These are phyloP conservation scores for Podaxis mareebaensis DNA, from an alignment of 768 basidiomycete genomes.

Conservation along the genomic window DNA sequence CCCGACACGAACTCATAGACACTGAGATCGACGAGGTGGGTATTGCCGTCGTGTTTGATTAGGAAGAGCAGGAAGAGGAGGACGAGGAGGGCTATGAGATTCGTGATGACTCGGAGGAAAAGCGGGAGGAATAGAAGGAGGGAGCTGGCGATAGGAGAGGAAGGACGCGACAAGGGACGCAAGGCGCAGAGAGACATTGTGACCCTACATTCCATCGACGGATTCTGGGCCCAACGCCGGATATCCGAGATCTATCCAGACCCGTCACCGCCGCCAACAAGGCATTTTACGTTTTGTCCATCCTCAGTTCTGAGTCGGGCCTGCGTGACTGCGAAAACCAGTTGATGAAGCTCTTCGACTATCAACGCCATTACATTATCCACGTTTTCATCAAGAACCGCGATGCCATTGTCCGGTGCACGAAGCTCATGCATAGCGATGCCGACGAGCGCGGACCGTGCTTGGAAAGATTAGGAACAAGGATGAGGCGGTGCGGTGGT, in stretches of 20 bases:
- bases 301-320: conserved; percentile 22
- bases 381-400: conserved; percentile 92
- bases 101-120: conserved; percentile 76
- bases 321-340: conserved; percentile 21
- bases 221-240: conserved; percentile 97
- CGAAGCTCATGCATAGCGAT: conserved; percentile 38
- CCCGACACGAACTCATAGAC: conserved; percentile 77
- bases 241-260: conserved; percentile 91
- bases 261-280: conserved; percentile 91
- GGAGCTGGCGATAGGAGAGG: conserved; percentile 56
- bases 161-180: conserved; percentile 43
- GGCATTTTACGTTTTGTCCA: conserved; percentile 72
- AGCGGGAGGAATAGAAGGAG: conserved; percentile 63
- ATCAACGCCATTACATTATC: conserved; percentile 86
- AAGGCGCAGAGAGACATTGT: conserved; percentile 78
- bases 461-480: conserved; percentile 92
- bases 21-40: conserved; percentile 93
- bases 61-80: conserved; percentile 94
- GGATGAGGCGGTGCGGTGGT: conserved; percentile 97
- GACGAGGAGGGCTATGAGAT: conserved; percentile 90
- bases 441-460: conserved; percentile 33
- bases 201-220: conserved; percentile 84
- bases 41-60: conserved; percentile 97
- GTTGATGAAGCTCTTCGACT: conserved; percentile 96
- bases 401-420: too few relatives aligned